Evolutionary conservation across 2,329 filamentous ascomycete species (phyloP).

Genomic region (Colletotrichum tofieldiae): DNA sequence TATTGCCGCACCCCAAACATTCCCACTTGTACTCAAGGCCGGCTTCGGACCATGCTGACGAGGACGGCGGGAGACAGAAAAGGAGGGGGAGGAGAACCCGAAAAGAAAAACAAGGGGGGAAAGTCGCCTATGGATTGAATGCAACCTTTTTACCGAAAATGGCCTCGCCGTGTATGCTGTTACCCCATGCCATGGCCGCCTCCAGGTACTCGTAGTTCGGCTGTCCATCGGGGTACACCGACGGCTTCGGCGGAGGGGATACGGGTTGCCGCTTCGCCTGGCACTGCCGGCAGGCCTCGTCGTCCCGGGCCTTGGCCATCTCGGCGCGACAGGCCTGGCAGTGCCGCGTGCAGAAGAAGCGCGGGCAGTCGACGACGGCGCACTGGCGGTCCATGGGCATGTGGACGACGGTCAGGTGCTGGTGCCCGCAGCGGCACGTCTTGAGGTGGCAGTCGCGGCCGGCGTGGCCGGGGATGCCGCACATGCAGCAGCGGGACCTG

Average conservation of each 20-base stretch:
- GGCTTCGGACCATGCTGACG: background rate
- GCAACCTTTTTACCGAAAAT: conserved; percentile 2
- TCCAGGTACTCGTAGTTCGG: conserved; percentile 8
- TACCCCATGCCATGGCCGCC: conserved; percentile 12
- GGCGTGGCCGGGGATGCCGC: conserved; percentile 55
- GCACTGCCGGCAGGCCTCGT: conserved; percentile 10
- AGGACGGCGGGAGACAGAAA: background rate
- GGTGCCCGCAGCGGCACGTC: conserved; percentile 54
- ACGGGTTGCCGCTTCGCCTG: background rate
- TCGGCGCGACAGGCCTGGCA: conserved; percentile 32
- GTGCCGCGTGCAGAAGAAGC: conserved; percentile 32
- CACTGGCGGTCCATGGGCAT: conserved; percentile 16
- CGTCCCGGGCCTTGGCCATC: background rate
- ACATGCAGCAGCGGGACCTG: conserved; percentile 58
- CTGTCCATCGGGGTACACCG: background rate
- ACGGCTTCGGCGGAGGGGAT: background rate
- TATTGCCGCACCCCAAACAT: background rate
- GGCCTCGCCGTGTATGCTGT: conserved; percentile 8
- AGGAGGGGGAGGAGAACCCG: background rate
- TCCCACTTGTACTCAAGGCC: background rate
- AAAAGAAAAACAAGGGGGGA: no score
- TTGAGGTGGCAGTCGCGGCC: conserved; percentile 54
- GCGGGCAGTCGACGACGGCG: conserved; percentile 8
- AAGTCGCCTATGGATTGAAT: background rate
- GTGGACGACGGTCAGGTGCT: conserved; percentile 50